These are phyloP conservation scores for Globisporangium lucens DNA, from an alignment of 352 stramenopile species.

Conservation along the genomic window DNA sequence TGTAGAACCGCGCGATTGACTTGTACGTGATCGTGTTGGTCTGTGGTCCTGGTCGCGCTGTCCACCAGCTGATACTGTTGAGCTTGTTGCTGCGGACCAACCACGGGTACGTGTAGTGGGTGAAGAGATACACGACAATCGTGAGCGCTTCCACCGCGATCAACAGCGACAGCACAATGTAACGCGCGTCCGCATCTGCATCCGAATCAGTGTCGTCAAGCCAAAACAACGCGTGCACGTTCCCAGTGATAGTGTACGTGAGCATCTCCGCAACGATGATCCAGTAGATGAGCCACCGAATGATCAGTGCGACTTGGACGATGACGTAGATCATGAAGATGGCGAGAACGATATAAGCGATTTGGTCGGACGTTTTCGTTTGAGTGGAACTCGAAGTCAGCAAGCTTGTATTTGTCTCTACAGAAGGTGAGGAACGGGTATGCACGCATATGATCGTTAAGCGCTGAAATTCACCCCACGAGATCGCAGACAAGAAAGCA, in stretches of 20 bases:
- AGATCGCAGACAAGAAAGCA: no score
- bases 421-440: no score
- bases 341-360: constrained; percentile 53
- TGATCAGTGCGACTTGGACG: constrained; percentile 64
- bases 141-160: constrained; percentile 43
- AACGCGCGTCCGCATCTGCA: constrained; percentile 24
- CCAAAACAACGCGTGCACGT: constrained; percentile 52
- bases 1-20: constrained; percentile 45
- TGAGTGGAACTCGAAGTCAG: constrained; percentile 5
- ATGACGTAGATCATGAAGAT: constrained; percentile 60
- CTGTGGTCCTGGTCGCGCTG: constrained; percentile 34
- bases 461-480: not conserved
- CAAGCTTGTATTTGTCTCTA: constrained; percentile 4
- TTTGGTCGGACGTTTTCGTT: constrained; percentile 31
- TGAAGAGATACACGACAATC: constrained; percentile 53
- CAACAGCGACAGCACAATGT: constrained; percentile 27
- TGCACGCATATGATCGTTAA: not conserved
- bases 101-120: constrained; percentile 64
- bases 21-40: constrained; percentile 53
- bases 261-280: constrained; percentile 64
- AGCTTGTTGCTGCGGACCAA: constrained; percentile 47
- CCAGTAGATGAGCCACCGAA: constrained; percentile 86
- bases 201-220: constrained; percentile 30
- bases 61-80: constrained; percentile 45
- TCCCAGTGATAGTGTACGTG: constrained; percentile 45